Evolutionary conservation across 2,329 filamentous ascomycete species (phyloP).

Genomic region (Pseudogymnoascus sp.): DNA sequence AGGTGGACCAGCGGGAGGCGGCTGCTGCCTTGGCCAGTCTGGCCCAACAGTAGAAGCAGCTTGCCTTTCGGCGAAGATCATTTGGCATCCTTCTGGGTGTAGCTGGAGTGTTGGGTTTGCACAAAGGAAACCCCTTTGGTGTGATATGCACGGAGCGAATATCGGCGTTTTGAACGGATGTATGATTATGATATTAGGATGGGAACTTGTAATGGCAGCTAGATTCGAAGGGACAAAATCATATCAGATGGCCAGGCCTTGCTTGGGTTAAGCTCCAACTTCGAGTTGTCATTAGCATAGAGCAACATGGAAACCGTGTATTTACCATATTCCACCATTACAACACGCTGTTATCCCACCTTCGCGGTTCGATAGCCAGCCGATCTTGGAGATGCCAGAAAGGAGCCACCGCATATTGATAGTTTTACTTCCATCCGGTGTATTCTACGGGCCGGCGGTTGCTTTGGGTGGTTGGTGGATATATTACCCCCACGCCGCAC

Average conservation of each 20-base stretch:
- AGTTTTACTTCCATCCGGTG: background rate
- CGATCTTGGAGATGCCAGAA: background rate
- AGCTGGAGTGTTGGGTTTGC: background rate
- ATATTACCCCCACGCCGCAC: background rate
- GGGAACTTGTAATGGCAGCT: background rate
- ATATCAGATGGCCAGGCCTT: background rate
- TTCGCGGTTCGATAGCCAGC: background rate
- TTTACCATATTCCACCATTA: background rate
- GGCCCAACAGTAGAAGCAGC: background rate
- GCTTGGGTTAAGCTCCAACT: background rate
- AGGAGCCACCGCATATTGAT: background rate
- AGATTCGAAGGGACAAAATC: background rate
- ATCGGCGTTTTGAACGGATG: background rate
- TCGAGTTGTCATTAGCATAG: background rate
- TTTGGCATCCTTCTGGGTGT: background rate
- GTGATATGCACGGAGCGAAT: background rate
- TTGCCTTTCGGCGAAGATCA: background rate
- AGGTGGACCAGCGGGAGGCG: background rate
- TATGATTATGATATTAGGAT: background rate
- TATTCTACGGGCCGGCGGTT: background rate
- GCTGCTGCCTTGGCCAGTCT: constrained; percentile 1
- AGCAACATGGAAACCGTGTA: background rate
- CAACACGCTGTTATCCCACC: background rate
- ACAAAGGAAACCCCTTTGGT: background rate
- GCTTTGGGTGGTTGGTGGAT: background rate